A percentile compares a stretch with the other conserved stretches of the same genome.
phyloP scores from a whole-genome alignment of 1,284 basidiomycete genomes.

The Polyporus tsugae region DNA sequence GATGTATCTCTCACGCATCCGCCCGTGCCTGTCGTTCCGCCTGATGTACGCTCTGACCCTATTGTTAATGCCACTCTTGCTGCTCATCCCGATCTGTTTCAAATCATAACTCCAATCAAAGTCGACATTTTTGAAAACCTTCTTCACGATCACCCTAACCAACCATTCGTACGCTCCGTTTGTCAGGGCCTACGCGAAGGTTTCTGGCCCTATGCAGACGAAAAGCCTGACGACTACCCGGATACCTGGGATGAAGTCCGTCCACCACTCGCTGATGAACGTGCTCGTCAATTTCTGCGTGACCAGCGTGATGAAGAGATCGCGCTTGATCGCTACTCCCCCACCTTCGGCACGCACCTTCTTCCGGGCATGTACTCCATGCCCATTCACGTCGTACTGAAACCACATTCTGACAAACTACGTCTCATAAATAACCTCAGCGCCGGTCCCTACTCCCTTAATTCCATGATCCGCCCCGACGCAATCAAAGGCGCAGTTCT shows the following conservation, averaged over 20 bases:
- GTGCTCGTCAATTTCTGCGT: neutral
- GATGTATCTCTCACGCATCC: neutral
- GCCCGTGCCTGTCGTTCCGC: neutral
- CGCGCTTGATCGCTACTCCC: neutral
- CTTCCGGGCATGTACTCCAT: too few relatives aligned
- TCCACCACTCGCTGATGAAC: neutral
- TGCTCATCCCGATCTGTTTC: neutral
- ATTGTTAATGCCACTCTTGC: neutral
- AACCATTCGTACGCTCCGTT: neutral
- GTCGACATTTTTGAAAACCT: neutral
- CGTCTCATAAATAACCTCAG: too few relatives aligned
- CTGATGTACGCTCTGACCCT: neutral
- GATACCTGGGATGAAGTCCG: neutral
- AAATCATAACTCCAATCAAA: neutral
- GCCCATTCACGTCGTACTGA: too few relatives aligned
- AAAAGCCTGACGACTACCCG: neutral
- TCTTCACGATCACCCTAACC: neutral
- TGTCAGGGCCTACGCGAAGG: neutral
- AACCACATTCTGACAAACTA: too few relatives aligned
- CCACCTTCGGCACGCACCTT: neutral
- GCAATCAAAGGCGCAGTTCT: too few relatives aligned
- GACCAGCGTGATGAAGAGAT: neutral
- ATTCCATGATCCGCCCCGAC: too few relatives aligned
- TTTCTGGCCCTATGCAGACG: neutral
- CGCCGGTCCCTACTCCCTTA: too few relatives aligned